Evolutionary conservation across 306 rosid genomes (phyloP), one percentile per base, ranked within the genome.

Genomic region (Quercus gilva): DNA sequence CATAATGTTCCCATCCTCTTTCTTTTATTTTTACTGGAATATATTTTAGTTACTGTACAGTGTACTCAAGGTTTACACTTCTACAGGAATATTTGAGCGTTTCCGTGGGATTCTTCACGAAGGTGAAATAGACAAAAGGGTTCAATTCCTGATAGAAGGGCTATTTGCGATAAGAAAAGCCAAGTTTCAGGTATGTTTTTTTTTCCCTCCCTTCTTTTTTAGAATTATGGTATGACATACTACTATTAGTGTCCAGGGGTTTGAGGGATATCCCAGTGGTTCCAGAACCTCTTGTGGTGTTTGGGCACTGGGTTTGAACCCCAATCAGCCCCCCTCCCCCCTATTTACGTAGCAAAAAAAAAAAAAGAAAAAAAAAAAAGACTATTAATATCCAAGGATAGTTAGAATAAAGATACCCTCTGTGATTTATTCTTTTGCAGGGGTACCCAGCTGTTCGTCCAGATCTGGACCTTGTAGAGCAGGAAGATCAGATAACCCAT

Each of bases 51-150:
- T 76, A 52, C 31, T 59, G 23, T 67, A 33, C 25, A 65, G 21
- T 59, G 23, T 35, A 33, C 15, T 29, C 51, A 35, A 3, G 51
- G 67, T 65, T 64, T 41, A 21, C 61, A 41, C 69, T 43, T 69
- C 81, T 81, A 49, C 81, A 95, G 98, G 98, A 74, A 95, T 95
- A 74, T 95, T 93, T 88, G 99, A 95, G 90, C 96, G 97, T 9
- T 95, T 95, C 65, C 97, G 96, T 45, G 96, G 98, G 85, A 95
- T 95, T 90, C 98, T 95, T 74, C 97, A 95, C 74, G 99, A 92
- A 84, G 99, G 98, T 58, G 97, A 95, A 86, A 95, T 93, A 64
- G 98, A 95, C 87, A 95, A 91, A 78, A 87, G 96, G 76, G 98
- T 93, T 73, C 97, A 95, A 78, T 93, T 91, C 83, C 80, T 92